Evolutionary conservation across 2,329 filamentous ascomycete species (phyloP).

Genomic region (Anthostomella pinea): DNA sequence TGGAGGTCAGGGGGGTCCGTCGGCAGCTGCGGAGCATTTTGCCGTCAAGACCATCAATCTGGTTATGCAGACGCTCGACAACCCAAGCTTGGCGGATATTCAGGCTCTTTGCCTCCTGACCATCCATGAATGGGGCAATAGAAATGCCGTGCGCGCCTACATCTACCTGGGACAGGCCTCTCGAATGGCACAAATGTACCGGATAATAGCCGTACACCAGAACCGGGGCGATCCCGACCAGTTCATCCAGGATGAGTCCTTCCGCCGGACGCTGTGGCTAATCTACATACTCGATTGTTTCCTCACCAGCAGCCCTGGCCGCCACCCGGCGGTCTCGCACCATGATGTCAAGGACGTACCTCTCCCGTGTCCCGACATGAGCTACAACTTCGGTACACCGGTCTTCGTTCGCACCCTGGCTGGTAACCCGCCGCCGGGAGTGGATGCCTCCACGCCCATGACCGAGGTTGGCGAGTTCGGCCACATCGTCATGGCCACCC

Average conservation of each 20-base stretch:
- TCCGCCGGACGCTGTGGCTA: constrained; percentile 60
- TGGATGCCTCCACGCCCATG: constrained; percentile 36
- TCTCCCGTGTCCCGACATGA: constrained; percentile 59
- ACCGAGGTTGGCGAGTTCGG: constrained; percentile 60
- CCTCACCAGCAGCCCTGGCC: constrained; percentile 59
- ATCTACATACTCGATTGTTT: constrained; percentile 63
- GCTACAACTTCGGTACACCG: constrained; percentile 60
- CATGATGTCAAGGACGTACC: constrained; percentile 55
- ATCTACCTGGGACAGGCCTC: constrained; percentile 61
- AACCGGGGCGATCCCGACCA: constrained; percentile 51
- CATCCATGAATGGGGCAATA: constrained; percentile 61
- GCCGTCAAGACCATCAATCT: constrained; percentile 55
- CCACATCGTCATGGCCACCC: constrained; percentile 58
- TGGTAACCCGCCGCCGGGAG: constrained; percentile 38
- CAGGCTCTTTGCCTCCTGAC: constrained; percentile 60
- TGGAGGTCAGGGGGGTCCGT: constrained; percentile 49
- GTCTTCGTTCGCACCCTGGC: constrained; percentile 56
- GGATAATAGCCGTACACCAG: constrained; percentile 56
- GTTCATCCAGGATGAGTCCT: constrained; percentile 60
- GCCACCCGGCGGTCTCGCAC: constrained; percentile 53
- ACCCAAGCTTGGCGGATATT: constrained; percentile 58
- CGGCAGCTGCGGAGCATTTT: constrained; percentile 57
- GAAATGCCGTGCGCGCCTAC: constrained; percentile 61
- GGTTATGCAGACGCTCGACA: constrained; percentile 57
- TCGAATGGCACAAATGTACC: constrained; percentile 64